Evolutionary conservation across 352 stramenopile species (phyloP), one percentile per base, ranked within the genome.

Genomic region (Peronosclerospora sorghi): DNA sequence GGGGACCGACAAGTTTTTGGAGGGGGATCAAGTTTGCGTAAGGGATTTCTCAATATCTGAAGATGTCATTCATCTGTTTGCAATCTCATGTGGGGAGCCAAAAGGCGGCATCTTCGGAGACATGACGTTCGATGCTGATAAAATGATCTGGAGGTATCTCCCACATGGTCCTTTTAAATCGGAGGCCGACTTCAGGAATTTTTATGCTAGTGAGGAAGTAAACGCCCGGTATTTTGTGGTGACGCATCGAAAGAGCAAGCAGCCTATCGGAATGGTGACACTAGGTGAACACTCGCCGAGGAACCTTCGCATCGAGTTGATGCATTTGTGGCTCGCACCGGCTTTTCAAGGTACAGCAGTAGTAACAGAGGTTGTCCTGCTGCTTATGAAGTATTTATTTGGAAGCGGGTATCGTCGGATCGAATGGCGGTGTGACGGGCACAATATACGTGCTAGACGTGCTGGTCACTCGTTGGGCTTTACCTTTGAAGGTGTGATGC

Each of bases 401-500:
- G 57, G 55, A 6, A 49, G 60, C 5, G 68, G 73, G 9, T 95
- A 94, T 46, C 78, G 84, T 18, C 77, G 84, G 35, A 73, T 95
- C 6, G 84, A 95, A 66, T 93, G 75, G 79, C 62, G 70, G 2
- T 89, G 80, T 39, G 84, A 95, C 26, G 82, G 79, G 14, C 71
- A 92, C 53, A 93, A 95, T 50, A 73, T 91, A 7, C 77, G 78
- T n/a, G 82, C 73, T 24, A 56, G 81, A 41, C 78, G 79, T 23
- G 72, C 74, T 14, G 82, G 65, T 1, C 78, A 94, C 41, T 85
- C 73, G 21, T 48, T 91, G 21, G 83, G 84, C 5, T 91, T 95
- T 42, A 70, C 65, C 8, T 86, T 95, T 45, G 84, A 95, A 60
- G 84, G 84, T 6, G 83, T 95, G 7, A 53, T 94, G 44, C 70